Conservation (phyloP, 1,284 basidiomycete species). For the Tylopilus sp. region DNA sequence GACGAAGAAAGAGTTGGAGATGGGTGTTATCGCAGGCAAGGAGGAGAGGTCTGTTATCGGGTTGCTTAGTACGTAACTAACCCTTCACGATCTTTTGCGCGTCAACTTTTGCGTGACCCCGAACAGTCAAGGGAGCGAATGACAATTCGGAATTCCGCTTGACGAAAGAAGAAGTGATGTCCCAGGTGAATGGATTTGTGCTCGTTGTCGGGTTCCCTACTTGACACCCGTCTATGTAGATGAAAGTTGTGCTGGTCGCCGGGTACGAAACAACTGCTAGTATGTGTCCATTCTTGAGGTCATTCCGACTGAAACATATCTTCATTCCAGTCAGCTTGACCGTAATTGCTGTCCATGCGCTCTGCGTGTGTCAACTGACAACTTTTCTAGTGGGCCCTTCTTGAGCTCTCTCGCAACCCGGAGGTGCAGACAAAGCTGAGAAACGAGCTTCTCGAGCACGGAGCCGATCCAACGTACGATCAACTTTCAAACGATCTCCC, state of each 20-base stretch:
- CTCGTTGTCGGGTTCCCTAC: background rate
- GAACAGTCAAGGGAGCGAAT: constrained; percentile 36
- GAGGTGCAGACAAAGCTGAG: constrained; percentile 8
- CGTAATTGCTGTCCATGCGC: constrained; percentile 3
- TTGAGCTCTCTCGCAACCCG: constrained; percentile 24
- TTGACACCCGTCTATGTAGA: constrained; percentile 14
- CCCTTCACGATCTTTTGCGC: too few relatives aligned
- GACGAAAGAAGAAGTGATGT: constrained; percentile 63
- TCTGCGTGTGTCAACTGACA: background rate
- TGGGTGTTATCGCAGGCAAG: constrained; percentile 26
- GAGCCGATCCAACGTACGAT: constrained; percentile 14
- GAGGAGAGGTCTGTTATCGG: constrained; percentile 50
- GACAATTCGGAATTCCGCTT: constrained; percentile 42
- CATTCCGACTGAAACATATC: background rate
- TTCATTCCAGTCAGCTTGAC: constrained; percentile 24
- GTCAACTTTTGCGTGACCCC: background rate
- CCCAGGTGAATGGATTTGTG: constrained; percentile 38
- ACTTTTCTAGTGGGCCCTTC: constrained; percentile 24
- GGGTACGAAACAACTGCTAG: constrained; percentile 43
- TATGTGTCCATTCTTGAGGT: constrained; percentile 15
- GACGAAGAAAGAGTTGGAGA: constrained; percentile 40
- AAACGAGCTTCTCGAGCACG: constrained; percentile 7
- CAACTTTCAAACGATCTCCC: constrained; percentile 17
- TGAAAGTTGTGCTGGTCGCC: constrained; percentile 38
- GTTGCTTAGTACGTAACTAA: constrained; percentile 13